phyloP scores from a whole-genome alignment of 768 basidiomycete species.

The Pholiota molesta region DNA sequence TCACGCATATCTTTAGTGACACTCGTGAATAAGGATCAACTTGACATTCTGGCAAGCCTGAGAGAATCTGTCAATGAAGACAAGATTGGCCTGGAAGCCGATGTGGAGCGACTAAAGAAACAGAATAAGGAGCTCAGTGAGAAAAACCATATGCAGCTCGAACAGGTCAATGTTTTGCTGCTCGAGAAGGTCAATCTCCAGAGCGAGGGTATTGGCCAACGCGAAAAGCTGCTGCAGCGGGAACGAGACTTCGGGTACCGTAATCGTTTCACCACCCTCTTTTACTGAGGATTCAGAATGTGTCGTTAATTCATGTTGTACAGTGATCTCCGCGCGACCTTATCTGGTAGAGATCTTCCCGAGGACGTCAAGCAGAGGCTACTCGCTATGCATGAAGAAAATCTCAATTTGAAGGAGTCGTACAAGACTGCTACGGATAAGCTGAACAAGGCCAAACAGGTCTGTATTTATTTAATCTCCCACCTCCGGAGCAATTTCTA shows the following conservation, averaged over 20 bases:
- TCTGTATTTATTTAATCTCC: constrained; percentile 30
- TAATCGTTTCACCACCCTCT: constrained; percentile 8
- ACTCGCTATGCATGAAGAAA: constrained; percentile 78
- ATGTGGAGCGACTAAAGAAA: constrained; percentile 63
- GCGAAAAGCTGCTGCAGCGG: constrained; percentile 84
- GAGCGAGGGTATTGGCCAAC: constrained; percentile 85
- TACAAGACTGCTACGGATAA: constrained; percentile 75
- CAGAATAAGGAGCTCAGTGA: constrained; percentile 74
- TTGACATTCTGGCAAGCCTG: constrained; percentile 84
- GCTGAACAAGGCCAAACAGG: constrained; percentile 76
- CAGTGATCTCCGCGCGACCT: constrained; percentile 76
- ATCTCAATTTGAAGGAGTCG: constrained; percentile 68
- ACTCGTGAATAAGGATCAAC: constrained; percentile 90
- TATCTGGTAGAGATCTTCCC: constrained; percentile 79
- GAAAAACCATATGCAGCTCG: constrained; percentile 89
- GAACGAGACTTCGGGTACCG: constrained; percentile 82
- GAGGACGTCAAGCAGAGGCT: constrained; percentile 81
- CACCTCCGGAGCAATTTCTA: not conserved
- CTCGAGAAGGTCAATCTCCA: constrained; percentile 92
- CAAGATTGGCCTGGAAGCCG: constrained; percentile 72
- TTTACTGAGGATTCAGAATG: not conserved
- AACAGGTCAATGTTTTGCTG: constrained; percentile 83
- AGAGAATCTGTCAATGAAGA: constrained; percentile 91
- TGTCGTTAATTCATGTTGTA: not conserved
- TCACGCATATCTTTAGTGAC: constrained; percentile 56